Conservation (phyloP, 2,329 filamentous ascomycete species). For the Ophiostoma sp. region DNA sequence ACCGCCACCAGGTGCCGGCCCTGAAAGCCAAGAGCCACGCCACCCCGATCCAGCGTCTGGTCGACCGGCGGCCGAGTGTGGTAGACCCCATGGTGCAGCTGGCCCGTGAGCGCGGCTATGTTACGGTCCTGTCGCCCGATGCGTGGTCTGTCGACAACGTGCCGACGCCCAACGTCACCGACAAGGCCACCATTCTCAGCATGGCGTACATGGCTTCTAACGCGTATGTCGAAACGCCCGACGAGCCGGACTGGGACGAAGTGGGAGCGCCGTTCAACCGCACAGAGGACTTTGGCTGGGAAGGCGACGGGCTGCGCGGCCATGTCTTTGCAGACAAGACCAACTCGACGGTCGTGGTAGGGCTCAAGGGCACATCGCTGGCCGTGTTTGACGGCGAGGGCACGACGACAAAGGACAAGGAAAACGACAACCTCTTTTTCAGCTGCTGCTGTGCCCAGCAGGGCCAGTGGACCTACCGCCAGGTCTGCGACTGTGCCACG, state of each 20-base stretch:
- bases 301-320: constrained; percentile 78
- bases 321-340: constrained; percentile 85
- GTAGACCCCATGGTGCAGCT: constrained; percentile 75
- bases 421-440: constrained; percentile 97
- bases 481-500: constrained; percentile 89
- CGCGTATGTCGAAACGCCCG: constrained; percentile 73
- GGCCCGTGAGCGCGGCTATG: constrained; percentile 62
- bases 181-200: constrained; percentile 76
- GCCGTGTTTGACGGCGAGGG: constrained; percentile 96
- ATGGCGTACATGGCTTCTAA: constrained; percentile 85
- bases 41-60: constrained; percentile 71
- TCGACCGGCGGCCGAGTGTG: constrained; percentile 67
- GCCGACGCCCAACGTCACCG: constrained; percentile 71
- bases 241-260: constrained; percentile 74
- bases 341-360: constrained; percentile 85
- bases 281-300: constrained; percentile 88
- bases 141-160: constrained; percentile 82
- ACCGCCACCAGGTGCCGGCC: constrained; percentile 46
- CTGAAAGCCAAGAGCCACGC: constrained; percentile 60
- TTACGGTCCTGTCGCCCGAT: constrained; percentile 62
- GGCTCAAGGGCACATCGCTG: constrained; percentile 82
- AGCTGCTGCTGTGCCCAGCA: constrained; percentile 96
- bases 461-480: constrained; percentile 80
- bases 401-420: constrained; percentile 94
- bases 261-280: constrained; percentile 76